Percentiles rank a stretch among this genome's conserved stretches.
These are phyloP conservation scores for Avena insularis DNA, from an alignment of 176 grass and related monocot species.

Conservation along the genomic window DNA sequence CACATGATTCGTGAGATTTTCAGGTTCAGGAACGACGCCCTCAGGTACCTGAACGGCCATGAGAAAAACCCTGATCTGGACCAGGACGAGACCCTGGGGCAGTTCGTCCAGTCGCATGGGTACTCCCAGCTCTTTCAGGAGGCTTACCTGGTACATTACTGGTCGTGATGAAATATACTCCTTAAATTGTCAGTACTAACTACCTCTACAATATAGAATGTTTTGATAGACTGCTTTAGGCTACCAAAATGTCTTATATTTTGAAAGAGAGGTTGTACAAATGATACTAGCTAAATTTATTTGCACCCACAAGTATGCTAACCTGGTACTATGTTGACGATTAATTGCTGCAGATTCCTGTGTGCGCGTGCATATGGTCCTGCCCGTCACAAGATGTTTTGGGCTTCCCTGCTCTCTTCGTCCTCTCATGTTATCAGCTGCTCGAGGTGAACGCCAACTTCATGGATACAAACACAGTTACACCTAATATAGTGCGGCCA, in stretches of 20 bases:
- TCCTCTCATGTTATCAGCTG: conserved; percentile 78
- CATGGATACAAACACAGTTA: neutral
- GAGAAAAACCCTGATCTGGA: conserved; percentile 69
- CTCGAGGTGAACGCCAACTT: conserved; percentile 53
- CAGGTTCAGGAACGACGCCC: conserved; percentile 60
- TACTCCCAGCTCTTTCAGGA: conserved; percentile 77
- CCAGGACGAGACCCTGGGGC: conserved; percentile 60
- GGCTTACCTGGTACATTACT: conserved; percentile 61
- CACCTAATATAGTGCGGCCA: neutral
- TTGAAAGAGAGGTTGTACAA: too few species aligned
- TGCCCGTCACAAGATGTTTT: conserved; percentile 70
- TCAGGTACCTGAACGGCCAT: conserved; percentile 69
- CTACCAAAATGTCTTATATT: too few species aligned
- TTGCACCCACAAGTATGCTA: too few species aligned
- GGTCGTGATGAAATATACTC: neutral
- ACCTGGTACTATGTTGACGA: too few species aligned
- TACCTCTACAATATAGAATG: too few species aligned
- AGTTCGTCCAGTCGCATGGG: conserved; percentile 73
- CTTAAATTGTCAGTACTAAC: too few species aligned
- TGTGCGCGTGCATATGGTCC: conserved; percentile 85
- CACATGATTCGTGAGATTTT: conserved; percentile 66
- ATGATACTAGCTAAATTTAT: too few species aligned
- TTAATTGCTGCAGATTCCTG: conserved; percentile 55
- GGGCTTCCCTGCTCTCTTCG: conserved; percentile 77
- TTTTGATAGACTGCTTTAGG: too few species aligned